Conservation (phyloP, 148 eudicot species). For the Hydrangea macrophylla region DNA sequence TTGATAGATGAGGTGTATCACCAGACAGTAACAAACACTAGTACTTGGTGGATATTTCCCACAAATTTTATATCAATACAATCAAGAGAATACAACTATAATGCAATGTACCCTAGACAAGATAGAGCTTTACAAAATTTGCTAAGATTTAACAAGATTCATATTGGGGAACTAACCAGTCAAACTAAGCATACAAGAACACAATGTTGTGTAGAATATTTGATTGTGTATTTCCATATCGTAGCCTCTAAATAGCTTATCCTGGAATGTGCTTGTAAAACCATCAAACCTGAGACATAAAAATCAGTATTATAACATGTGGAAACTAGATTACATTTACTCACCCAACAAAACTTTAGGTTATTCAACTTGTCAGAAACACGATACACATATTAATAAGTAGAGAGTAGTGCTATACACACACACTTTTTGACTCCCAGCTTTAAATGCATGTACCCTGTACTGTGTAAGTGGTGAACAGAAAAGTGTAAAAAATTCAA, state of each 20-base stretch:
- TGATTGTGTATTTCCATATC: constrained; percentile 98
- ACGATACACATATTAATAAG: too few species aligned
- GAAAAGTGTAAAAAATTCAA: too few species aligned
- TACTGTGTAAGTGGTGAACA: too few species aligned
- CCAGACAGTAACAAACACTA: not conserved
- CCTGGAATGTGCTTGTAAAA: constrained; percentile 97
- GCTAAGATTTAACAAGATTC: not conserved
- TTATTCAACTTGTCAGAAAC: too few species aligned
- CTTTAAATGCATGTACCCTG: too few species aligned
- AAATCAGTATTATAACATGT: not conserved
- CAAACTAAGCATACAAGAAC: constrained; percentile 88
- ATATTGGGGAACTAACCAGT: constrained; percentile 42
- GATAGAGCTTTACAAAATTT: not conserved
- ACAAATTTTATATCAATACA: not conserved
- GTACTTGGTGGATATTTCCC: not conserved
- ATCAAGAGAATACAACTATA: not conserved
- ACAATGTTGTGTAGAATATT: constrained; percentile 92
- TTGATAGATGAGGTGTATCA: not conserved
- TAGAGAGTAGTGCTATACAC: too few species aligned
- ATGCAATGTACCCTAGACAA: constrained; percentile 1
- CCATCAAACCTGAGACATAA: constrained; percentile 74
- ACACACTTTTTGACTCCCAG: too few species aligned
- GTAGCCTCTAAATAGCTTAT: constrained; percentile 90
- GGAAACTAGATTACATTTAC: not conserved
- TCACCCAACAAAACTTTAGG: not conserved